Conservation (phyloP, 164 flowering plant species). For the Cinnamomum micranthum region DNA sequence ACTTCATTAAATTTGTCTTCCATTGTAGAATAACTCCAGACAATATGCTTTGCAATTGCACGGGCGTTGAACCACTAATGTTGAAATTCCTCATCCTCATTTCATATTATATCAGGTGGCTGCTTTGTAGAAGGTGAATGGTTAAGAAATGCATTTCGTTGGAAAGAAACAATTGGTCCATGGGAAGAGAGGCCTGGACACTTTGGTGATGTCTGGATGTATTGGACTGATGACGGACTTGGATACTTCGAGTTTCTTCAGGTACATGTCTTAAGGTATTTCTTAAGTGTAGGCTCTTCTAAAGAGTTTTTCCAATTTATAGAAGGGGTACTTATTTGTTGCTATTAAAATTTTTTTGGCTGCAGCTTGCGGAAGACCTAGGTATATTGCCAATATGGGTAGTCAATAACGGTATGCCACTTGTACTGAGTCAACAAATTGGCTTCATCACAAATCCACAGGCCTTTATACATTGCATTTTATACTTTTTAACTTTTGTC, state of each 20-base stretch:
- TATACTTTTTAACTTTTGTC: constrained; percentile 6
- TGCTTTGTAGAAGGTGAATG: constrained; percentile 90
- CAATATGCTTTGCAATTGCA: constrained; percentile 1
- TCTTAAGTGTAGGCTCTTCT: constrained; percentile 2
- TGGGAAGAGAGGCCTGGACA: constrained; percentile 98
- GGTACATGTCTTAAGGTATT: constrained; percentile 31
- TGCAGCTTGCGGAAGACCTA: constrained; percentile 87
- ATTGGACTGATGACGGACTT: constrained; percentile 98
- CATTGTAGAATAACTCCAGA: not conserved
- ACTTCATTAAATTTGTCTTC: not conserved
- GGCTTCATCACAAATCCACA: not conserved
- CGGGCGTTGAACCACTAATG: not conserved
- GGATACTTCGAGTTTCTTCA: constrained; percentile 92
- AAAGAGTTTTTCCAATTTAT: no score
- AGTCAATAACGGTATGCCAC: constrained; percentile 72
- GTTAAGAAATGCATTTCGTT: constrained; percentile 89
- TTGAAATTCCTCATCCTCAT: not conserved
- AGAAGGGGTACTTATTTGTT: no score
- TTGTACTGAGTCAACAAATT: not conserved
- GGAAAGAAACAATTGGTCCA: constrained; percentile 86
- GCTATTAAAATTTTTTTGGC: not conserved
- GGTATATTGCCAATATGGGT: constrained; percentile 86
- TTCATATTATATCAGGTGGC: constrained; percentile 51
- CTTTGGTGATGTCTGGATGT: constrained; percentile 90
- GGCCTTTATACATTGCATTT: not conserved